phyloP scores from a whole-genome alignment of 2,329 filamentous ascomycete species.

The Teratosphaeria viscida region DNA sequence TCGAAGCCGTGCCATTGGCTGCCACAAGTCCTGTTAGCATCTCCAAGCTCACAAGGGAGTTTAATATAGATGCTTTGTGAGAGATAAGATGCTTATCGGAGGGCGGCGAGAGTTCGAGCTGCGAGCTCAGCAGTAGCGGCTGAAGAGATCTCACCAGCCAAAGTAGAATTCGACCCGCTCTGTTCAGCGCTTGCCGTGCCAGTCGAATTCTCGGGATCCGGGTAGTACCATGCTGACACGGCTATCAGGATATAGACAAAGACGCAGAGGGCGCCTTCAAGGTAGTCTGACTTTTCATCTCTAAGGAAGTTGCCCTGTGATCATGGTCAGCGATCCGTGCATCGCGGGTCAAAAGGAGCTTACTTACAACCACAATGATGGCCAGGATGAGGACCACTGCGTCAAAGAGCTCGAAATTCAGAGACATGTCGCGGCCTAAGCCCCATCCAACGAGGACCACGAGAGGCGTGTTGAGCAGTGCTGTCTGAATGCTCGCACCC shows the following conservation, averaged over 20 bases:
- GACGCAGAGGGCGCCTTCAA: constrained; percentile 75
- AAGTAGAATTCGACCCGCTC: neutral
- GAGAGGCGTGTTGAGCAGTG: constrained; percentile 75
- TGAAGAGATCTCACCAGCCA: neutral
- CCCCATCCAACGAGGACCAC: constrained; percentile 80
- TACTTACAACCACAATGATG: constrained; percentile 45
- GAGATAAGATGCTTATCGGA: neutral
- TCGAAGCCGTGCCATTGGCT: neutral
- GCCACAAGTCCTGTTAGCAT: neutral
- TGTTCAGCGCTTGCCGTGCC: constrained; percentile 4
- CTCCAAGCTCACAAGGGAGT: neutral
- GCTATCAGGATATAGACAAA: constrained; percentile 56
- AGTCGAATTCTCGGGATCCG: constrained; percentile 31
- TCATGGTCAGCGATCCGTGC: neutral
- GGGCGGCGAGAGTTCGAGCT: neutral
- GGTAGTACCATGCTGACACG: constrained; percentile 52
- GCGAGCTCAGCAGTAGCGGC: neutral
- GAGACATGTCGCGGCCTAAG: constrained; percentile 56
- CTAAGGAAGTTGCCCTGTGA: constrained; percentile 63
- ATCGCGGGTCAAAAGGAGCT: neutral
- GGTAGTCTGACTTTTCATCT: constrained; percentile 81
- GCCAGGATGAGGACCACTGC: constrained; percentile 69
- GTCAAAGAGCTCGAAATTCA: constrained; percentile 84
- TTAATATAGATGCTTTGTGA: neutral
- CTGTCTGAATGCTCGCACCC: constrained; percentile 79